Evolutionary conservation across 208 protist genomes (phyloP).

Genomic region (Trypanosoma caninum): DNA sequence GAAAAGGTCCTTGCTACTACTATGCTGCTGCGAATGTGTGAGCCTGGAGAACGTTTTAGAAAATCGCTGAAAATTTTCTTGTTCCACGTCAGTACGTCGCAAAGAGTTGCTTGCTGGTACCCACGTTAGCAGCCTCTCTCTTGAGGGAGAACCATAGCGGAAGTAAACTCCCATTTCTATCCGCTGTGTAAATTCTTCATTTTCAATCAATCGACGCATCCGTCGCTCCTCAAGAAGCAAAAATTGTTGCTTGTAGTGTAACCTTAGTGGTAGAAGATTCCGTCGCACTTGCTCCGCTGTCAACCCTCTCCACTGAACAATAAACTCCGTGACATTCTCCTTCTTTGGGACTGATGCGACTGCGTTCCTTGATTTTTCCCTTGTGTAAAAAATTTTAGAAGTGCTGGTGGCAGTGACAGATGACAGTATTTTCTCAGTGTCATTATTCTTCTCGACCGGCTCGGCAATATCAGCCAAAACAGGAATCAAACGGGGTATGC

Average conservation of each 20-base stretch:
- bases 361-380: neutral
- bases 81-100: neutral
- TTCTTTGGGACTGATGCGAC: neutral
- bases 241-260: slow-evolving; percentile 53
- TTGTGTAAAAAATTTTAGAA: neutral
- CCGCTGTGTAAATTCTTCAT: slow-evolving; percentile 30
- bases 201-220: slow-evolving; percentile 33
- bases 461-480: slow-evolving; percentile 1
- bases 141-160: slow-evolving; percentile 30
- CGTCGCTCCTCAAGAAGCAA: slow-evolving; percentile 49
- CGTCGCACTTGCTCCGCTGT: slow-evolving; percentile 24
- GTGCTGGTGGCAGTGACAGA: neutral
- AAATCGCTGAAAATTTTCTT: neutral
- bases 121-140: slow-evolving; percentile 29
- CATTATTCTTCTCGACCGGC: neutral
- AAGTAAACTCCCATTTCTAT: slow-evolving; percentile 25
- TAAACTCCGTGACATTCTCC: slow-evolving; percentile 1
- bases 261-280: slow-evolving; percentile 33
- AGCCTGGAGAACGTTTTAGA: slow-evolving; percentile 6
- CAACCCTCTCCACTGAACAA: slow-evolving; percentile 46
- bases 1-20: too few relatives aligned
- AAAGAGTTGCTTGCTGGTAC: slow-evolving; percentile 17
- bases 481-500: slow-evolving; percentile 13
- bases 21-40: too few relatives aligned
- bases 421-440: neutral